Evolutionary conservation across 1,139 yeast genomes (phyloP), one percentile per base, ranked within the genome.

Genomic region (Wickerhamomyces sp.): DNA sequence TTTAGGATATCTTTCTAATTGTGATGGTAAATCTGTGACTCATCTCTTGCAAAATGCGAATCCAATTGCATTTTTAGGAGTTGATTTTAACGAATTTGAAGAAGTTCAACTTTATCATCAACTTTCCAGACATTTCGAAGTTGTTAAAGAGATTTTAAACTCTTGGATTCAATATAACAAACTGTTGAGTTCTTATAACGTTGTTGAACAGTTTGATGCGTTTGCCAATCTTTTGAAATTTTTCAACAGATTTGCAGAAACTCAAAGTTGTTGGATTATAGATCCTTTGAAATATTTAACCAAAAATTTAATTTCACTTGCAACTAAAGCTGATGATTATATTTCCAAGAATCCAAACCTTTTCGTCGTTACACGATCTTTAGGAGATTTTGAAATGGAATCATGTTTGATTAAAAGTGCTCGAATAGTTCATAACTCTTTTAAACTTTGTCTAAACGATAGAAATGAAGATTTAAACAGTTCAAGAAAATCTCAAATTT

Each of bases 381-480:
- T 39, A 16, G 52, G 51, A 10, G 47, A 43, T 20, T 41, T 47
- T 28, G 58, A 55, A 26, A 37, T 41, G 20, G 57, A 49, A 35
- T 40, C 46, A 23, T 54, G 52, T 40, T 54, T 72, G 35, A 84
- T 78, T 40, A 62, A 64, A 36, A 68, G 85, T 37, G 89, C 87
- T 6, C 73, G 65, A 55, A 56, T 69, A 6, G 62, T 87, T 40
- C 88, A 87, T 58, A 70, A 77, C 41, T 75, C 91, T 7, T 83
- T 88, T 59, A 85, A 83, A 42, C 58, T 84, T 5, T 83, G 95
- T 44, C 64, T 88, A 27, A 86, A 84, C 44, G 96, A 89, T 58
- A 72, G 91, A 41, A 78, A 77, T 39, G 66, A 72, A 13, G 78
- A 75, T 31, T 41, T 64, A 26, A 45, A 40, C 1, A 51, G 52